Base-by-base conservation (phyloP, 768 basidiomycete genomes). In the Leccinum boreale region DNA sequence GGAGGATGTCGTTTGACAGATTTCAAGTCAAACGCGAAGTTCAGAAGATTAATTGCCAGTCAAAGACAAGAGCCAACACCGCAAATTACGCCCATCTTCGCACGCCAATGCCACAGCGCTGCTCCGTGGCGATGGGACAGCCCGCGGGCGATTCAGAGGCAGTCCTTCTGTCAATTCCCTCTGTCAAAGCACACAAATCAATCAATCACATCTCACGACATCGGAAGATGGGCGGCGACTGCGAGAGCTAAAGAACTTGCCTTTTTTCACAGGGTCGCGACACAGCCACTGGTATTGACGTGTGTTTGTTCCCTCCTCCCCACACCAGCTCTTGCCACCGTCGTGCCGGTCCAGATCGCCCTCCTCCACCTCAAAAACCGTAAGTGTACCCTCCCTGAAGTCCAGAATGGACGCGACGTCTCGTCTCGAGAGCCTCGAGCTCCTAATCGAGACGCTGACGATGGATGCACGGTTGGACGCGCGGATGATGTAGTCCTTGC, bases 301-400 rank as follows among this genome's bases (percentile, higher is more conserved):
- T 42, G 49, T 72, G 15, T 70, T 70, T 70, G 64, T 62, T 44
- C 29, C 45, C 5, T 47, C 51, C 55, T 36, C 58, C 33, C 44
- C 52, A n/a, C 21, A n/a, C 35, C 47, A 5, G 7, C 4, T 9
- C 54, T 45, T 21, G n/a, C 24, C 35, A 36, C 28, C 31, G 57
- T 58, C 56, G 55, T 53, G n/a, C 53, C 49, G 60, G 19, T 39
- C 55, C 55, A 60, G 58, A 73, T 70, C 79, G 73, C 76, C 77
- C 54, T 70, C 79, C 77, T 78, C 79, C 79, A 80, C 74, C 74
- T 74, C 71, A 70, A 72, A 80, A 77, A 73, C 65, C 42, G 86
- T 86, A 72, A 84, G 85, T 83, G 74, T 62, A 51, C 29, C 42
- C 48, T 31, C 29, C 21, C 17, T 7, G 29, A 12, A 12, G 17